Base-by-base conservation (phyloP, 805 yeast genomes). In the Starmerella stellata region DNA sequence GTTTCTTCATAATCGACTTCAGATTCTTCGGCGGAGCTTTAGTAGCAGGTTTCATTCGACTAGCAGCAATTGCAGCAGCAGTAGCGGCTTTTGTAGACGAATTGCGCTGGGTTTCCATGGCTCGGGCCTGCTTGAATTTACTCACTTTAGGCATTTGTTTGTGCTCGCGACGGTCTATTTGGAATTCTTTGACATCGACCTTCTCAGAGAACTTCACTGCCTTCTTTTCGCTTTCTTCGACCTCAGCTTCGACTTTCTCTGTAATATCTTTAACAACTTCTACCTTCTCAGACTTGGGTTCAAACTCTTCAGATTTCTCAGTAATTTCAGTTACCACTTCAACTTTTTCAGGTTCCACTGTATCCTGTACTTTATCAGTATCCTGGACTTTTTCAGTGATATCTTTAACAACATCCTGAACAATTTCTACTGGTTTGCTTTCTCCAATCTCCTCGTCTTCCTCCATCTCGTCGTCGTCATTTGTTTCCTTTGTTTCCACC, bases 121-220 rank as follows among this genome's bases (percentile, higher is more conserved):
- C 32, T 5, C 32, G 32, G 11, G 32, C 32, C 32, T 29, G 32
- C 19, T 29, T 29, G 19, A 29, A 29, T 29, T 29, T 29, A 13
- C 15, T 8, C 9, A 29, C 19, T 13, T 29, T 29, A 5, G 32
- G 32, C 32, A 29, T 29, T 13, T 29, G 32, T 13, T 29, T 29
- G 19, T 29, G 32, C 19, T 29, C 32, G 5, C 7, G 9, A 5
- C 19, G 7, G 32, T 29, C 14, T 8, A 29, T 45, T 29, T 50
- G 53, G 34, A 48, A 51, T 36, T 51, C 54, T 2, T 47, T 38
- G 11, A 52, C 47, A 15, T 50, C 49, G 3, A 52, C 47, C 3
- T 41, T 37, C 11, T 48, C 46, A 4, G 48, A 35, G 21, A 52
- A 52, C 18, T 15, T 3, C 29, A 19, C 20, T 14, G 20, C 17